Base-by-base conservation (phyloP, 2,329 filamentous ascomycete genomes). In the Thelonectria rubi region DNA sequence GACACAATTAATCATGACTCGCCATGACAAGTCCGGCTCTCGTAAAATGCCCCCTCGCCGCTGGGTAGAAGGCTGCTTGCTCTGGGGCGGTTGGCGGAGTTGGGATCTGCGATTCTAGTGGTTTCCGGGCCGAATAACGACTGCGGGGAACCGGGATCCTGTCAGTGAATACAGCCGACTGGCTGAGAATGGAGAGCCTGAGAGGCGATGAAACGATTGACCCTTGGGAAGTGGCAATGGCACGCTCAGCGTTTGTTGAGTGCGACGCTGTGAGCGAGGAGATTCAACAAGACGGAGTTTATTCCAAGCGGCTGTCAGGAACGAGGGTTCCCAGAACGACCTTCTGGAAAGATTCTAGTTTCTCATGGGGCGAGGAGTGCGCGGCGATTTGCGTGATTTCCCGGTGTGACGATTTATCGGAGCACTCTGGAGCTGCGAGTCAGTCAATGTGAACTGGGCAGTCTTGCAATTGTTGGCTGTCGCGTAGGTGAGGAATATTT, bases 91-190 rank as follows among this genome's bases (percentile, higher is more conserved):
- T 47, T 49, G 14, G 46, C 46, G 54, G 37, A 46, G 54, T 56
- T 50, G 54, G 52, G 54, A 56, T 50, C 54, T 50, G n/a, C 47
- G 47, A 17, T 12, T 45, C 24, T 17, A 15, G 24, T 59, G 43
- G 24, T 26, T 49, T 26, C 56, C 56, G 56, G 56, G 43, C 56
- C 56, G 56, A 59, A 54, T 59, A 42, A 30, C 26, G 14, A 30
- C 21, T 47, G 45, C 45, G 45, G 45, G 45, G 45, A 17, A 47
- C 45, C 8, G 45, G 45, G 21, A 47, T 47, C 20, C 6, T 30
- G 45, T 47, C 56, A 40, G 47, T 17, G 11, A n/a, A 17, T 17
- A 34, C 21, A 30, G 42, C 24, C 26, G 42, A 42, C 50, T 20
- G 49, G 43, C 49, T 30, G 20, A 15, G 14, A 21, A 48, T 17